Base-by-base conservation (phyloP, 345 rosid genomes). In the Noccaea caerulescens region DNA sequence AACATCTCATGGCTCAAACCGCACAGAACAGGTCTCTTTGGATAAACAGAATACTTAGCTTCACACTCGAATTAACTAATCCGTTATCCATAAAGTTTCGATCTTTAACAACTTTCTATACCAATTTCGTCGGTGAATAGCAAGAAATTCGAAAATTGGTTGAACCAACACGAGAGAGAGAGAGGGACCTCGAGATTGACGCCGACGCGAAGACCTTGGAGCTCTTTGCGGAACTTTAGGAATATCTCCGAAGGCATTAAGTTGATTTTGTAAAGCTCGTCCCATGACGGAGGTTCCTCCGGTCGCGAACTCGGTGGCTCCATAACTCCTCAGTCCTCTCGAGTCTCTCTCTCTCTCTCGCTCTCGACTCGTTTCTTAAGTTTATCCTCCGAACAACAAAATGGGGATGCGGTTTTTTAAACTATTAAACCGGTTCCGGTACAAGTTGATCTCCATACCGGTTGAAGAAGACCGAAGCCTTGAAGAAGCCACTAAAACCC, bases 211-310 rank as follows among this genome's bases (percentile, higher is more conserved):
- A 91, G 67, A 5, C 96, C 97, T 73, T 91, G 84, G 53, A 88
- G 76, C 77, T 91, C 91, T 83, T 88, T 94, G 45, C 97, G 84
- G 46, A 94, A 88, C 84, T 91, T 94, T 70, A 94, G 68, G 79
- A 89, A 84, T 70, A 94, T 68, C 81, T 94, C 90, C 7, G 96
- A 85, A 5, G 97, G 99, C 47, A 91, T 73, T 71, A 94, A 79
- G 73, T 88, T 72, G 80, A 91, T 71, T 41, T 43, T 88, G 84
- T 82, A 91, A 33, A 82, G 88, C 57, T 94, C 99, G 25, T 87
- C 99, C 97, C 94, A 86, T 25, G 96, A 82, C 64, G 81, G 64
- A 74, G 93, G 84, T 73, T 87, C 93, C 36, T 47, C 76, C 50
- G 76, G 41, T 32, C 58, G 65, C 33, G 67, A 58, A 73, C 39